Percentiles rank a stretch among this genome's conserved stretches.
These are phyloP conservation scores for Hypoxylon sp. DNA, from an alignment of 2,329 filamentous ascomycete genomes.

Conservation along the genomic window DNA sequence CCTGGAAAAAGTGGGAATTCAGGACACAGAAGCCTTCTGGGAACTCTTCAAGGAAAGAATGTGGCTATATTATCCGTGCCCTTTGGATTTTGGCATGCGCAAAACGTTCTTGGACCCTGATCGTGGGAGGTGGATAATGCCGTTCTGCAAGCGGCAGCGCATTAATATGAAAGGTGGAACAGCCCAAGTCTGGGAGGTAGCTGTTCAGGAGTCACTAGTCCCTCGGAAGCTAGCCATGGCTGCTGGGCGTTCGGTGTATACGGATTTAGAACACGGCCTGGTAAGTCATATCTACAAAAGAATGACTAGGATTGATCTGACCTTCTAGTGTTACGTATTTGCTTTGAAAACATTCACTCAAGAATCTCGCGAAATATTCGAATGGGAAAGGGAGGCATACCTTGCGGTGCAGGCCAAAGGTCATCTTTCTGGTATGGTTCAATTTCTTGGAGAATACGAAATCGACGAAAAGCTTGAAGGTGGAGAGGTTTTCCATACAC, in stretches of 20 bases:
- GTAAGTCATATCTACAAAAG: slow-evolving; percentile 16
- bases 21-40: slow-evolving; percentile 8
- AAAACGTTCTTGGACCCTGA: slow-evolving; percentile 16
- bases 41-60: slow-evolving; percentile 18
- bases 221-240: slow-evolving; percentile 14
- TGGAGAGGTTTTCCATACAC: slow-evolving; percentile 4
- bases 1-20: neutral
- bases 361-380: slow-evolving; percentile 24
- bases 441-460: slow-evolving; percentile 35
- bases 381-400: slow-evolving; percentile 31
- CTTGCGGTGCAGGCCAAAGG: slow-evolving; percentile 3
- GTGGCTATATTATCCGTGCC: slow-evolving; percentile 26
- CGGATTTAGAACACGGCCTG: slow-evolving; percentile 12
- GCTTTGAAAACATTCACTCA: slow-evolving; percentile 36
- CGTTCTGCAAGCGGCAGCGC: slow-evolving; percentile 27
- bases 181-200: slow-evolving; percentile 36
- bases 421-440: slow-evolving; percentile 27
- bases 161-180: slow-evolving; percentile 39
- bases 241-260: slow-evolving; percentile 19
- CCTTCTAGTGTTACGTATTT: slow-evolving; percentile 39
- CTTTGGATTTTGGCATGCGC: slow-evolving; percentile 9
- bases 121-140: slow-evolving; percentile 30
- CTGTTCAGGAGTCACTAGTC: slow-evolving; percentile 34
- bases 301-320: neutral
- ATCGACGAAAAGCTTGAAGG: slow-evolving; percentile 24